Percentiles rank a stretch among this genome's conserved stretches.
Evolutionary conservation across 805 yeast species (phyloP).

Genomic region (Lipomyces yamanashiensis): DNA sequence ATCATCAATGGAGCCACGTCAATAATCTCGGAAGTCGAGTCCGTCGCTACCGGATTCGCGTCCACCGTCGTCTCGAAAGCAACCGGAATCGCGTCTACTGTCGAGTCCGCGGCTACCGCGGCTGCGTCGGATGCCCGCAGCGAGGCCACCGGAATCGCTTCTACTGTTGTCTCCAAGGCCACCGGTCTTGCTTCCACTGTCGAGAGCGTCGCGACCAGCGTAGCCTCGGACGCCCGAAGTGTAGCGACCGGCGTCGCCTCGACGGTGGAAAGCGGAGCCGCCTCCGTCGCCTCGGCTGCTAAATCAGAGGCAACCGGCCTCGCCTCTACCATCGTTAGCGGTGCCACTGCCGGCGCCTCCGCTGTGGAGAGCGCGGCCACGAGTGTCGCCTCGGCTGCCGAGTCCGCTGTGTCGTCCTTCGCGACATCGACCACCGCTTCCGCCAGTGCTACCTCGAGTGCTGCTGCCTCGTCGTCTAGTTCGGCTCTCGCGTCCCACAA

Average conservation of each 20-base stretch:
- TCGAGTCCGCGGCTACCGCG: constrained; percentile 8
- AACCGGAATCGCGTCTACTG: neutral
- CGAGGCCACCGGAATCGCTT: constrained; percentile 4
- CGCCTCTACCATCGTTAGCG: constrained; percentile 2
- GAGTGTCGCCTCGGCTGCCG: neutral
- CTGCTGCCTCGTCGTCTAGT: neutral
- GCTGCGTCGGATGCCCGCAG: constrained; percentile 1
- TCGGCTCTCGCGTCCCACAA: constrained; percentile 2
- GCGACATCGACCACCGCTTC: neutral
- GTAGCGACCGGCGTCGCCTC: constrained; percentile 6
- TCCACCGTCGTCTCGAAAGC: neutral
- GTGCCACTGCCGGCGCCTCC: constrained; percentile 1
- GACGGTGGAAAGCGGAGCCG: constrained; percentile 1
- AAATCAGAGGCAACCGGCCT: neutral
- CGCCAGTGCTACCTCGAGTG: neutral
- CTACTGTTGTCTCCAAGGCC: constrained; percentile 5
- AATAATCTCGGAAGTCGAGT: neutral
- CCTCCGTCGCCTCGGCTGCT: neutral
- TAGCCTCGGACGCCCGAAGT: constrained; percentile 3
- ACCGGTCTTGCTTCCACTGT: constrained; percentile 7
- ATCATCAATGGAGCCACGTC: constrained; percentile 17
- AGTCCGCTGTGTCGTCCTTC: neutral
- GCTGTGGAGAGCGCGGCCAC: constrained; percentile 7
- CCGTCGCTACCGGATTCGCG: constrained; percentile 11
- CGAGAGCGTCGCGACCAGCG: neutral